phyloP scores from a whole-genome alignment of 805 yeast species.

The Ogataea ramenticola region DNA sequence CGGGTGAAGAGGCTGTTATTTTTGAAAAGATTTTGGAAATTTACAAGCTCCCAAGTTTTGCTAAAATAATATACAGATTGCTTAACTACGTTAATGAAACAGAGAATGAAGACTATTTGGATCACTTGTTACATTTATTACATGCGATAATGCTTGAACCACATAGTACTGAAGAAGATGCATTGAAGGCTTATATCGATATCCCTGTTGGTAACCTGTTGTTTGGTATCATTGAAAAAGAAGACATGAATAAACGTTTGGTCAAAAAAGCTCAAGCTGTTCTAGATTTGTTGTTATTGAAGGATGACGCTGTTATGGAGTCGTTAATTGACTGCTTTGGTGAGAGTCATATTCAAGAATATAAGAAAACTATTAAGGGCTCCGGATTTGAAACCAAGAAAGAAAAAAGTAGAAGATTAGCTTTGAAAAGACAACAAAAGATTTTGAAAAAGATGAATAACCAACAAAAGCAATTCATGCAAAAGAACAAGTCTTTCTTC shows the following conservation, averaged over 20 bases:
- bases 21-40: constrained; percentile 42
- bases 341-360: constrained; percentile 39
- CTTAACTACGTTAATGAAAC: constrained; percentile 44
- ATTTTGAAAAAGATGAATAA: constrained; percentile 56
- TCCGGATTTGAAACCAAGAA: constrained; percentile 45
- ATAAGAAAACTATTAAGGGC: constrained; percentile 38
- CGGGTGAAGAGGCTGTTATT: constrained; percentile 8
- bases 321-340: constrained; percentile 54
- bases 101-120: constrained; percentile 46
- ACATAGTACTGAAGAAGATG: constrained; percentile 22
- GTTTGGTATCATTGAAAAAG: constrained; percentile 42
- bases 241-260: constrained; percentile 39
- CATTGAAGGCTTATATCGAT: constrained; percentile 29
- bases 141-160: constrained; percentile 49
- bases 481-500: constrained; percentile 27
- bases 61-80: constrained; percentile 50
- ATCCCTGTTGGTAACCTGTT: constrained; percentile 52
- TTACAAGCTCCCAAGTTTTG: constrained; percentile 45
- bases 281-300: constrained; percentile 41
- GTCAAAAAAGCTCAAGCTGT: constrained; percentile 51
- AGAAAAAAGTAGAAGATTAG: constrained; percentile 49
- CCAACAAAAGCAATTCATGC: constrained; percentile 38
- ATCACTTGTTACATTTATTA: constrained; percentile 56
- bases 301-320: constrained; percentile 42
- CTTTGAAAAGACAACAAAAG: constrained; percentile 54